These are phyloP conservation scores for Phytopythium vexans DNA, from an alignment of 352 stramenopile species.

Conservation along the genomic window DNA sequence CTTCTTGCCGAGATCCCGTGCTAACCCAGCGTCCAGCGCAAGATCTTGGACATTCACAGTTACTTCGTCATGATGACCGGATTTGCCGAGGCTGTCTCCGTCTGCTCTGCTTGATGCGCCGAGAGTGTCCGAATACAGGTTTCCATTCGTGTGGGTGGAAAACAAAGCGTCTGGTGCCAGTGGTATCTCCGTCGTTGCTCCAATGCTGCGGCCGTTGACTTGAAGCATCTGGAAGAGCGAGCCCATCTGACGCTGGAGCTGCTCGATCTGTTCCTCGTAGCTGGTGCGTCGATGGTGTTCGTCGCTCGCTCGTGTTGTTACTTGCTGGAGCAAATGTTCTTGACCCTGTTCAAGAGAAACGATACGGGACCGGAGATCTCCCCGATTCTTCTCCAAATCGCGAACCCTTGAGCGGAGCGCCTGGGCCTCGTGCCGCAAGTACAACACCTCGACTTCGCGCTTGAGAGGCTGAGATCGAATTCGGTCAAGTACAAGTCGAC, in stretches of 20 bases:
- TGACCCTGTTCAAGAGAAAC: not conserved
- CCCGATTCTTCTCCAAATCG: not conserved
- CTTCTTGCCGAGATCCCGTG: conserved; percentile 61
- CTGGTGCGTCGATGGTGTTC: not conserved
- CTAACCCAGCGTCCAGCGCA: conserved; percentile 56
- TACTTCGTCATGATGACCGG: not conserved
- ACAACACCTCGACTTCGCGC: conserved; percentile 56
- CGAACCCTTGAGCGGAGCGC: conserved; percentile 2
- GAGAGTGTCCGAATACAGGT: too few relatives aligned
- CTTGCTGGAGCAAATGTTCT: not conserved
- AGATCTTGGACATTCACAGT: conserved; percentile 27
- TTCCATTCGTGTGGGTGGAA: conserved; percentile 1
- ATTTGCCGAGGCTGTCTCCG: conserved; percentile 2
- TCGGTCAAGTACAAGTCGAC: conserved; percentile 34
- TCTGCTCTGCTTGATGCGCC: not conserved
- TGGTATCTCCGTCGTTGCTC: not conserved
- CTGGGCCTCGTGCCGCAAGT: conserved; percentile 37
- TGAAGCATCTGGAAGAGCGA: conserved; percentile 45
- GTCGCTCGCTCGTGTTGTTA: conserved; percentile 11
- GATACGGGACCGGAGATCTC: not conserved
- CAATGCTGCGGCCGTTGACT: not conserved
- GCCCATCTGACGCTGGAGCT: conserved; percentile 60
- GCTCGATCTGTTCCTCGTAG: conserved; percentile 33
- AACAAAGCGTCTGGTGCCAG: not conserved
- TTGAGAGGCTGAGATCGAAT: conserved; percentile 43